Conservation (phyloP, 1,139 yeast species). For the Geotrichum carabidarum region DNA sequence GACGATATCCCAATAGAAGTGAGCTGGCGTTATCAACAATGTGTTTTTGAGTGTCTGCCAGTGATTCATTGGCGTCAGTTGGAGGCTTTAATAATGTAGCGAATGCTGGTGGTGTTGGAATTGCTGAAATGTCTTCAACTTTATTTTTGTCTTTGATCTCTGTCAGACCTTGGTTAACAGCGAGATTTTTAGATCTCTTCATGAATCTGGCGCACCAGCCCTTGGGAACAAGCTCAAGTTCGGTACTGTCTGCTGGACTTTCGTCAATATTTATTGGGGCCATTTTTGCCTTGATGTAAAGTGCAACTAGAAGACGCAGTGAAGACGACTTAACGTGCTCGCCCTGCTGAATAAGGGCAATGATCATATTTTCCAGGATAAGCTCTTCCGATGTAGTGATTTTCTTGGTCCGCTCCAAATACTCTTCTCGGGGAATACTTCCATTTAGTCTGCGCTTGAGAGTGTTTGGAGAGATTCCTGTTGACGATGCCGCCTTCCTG, state of each 20-base stretch:
- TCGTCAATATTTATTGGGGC: constrained; percentile 11
- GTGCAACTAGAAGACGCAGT: constrained; percentile 17
- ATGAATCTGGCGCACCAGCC: constrained; percentile 21
- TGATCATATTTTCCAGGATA: constrained; percentile 18
- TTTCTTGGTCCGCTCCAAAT: constrained; percentile 20
- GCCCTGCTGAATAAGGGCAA: constrained; percentile 19
- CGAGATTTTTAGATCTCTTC: constrained; percentile 17
- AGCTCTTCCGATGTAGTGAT: constrained; percentile 20
- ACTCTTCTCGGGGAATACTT: constrained; percentile 20
- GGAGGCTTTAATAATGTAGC: constrained; percentile 14
- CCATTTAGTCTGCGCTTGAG: constrained; percentile 21
- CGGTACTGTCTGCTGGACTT: neutral
- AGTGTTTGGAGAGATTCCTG: constrained; percentile 21
- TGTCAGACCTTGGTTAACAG: constrained; percentile 13
- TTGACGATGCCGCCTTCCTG: constrained; percentile 20
- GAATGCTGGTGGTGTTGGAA: constrained; percentile 5
- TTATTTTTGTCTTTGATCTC: constrained; percentile 8
- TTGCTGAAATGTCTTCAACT: neutral
- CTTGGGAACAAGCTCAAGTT: constrained; percentile 17
- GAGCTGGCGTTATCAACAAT: constrained; percentile 15
- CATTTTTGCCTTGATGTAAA: constrained; percentile 19
- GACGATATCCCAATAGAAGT: constrained; percentile 8
- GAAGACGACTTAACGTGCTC: constrained; percentile 19
- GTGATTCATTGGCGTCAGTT: constrained; percentile 4
- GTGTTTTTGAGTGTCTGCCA: constrained; percentile 11